These are phyloP conservation scores for Glycine soja DNA, from an alignment of 306 rosid species.

Conservation along the genomic window DNA sequence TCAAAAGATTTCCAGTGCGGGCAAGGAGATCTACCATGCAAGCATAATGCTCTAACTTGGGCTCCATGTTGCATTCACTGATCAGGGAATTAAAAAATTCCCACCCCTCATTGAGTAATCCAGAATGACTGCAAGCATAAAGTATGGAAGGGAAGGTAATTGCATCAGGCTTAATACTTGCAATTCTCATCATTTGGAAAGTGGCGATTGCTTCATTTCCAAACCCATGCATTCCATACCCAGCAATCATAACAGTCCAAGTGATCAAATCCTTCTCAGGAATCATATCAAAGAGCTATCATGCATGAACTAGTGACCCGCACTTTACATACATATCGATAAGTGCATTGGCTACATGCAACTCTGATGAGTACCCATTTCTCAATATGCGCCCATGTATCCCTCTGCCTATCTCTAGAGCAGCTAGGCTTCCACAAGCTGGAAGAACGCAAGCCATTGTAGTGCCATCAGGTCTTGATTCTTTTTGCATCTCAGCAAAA, in stretches of 20 bases:
- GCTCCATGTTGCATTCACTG: conserved; percentile 56
- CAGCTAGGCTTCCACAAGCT: conserved; percentile 78
- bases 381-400: conserved; percentile 67
- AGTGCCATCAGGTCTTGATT: conserved; percentile 58
- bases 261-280: conserved; percentile 67
- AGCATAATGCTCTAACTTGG: conserved; percentile 69
- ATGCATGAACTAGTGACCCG: conserved; percentile 66
- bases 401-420: conserved; percentile 71
- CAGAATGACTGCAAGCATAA: conserved; percentile 76
- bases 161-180: conserved; percentile 65
- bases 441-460: conserved; percentile 71
- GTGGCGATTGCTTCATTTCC: conserved; percentile 70
- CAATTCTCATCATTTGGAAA: conserved; percentile 61
- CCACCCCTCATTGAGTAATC: conserved; percentile 74
- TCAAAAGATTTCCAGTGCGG: conserved; percentile 65
- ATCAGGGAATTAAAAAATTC: conserved; percentile 58
- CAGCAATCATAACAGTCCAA: conserved; percentile 76
- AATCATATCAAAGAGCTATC: conserved; percentile 56
- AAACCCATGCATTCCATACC: conserved; percentile 81
- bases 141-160: conserved; percentile 70
- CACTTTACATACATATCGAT: conserved; percentile 77
- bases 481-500: conserved; percentile 61
- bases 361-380: conserved; percentile 57
- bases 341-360: conserved; percentile 65
- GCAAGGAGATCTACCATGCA: conserved; percentile 84